Evolutionary conservation across 352 stramenopile species (phyloP), one percentile per base, ranked within the genome.

Genomic region (Phytophthora pluvialis): DNA sequence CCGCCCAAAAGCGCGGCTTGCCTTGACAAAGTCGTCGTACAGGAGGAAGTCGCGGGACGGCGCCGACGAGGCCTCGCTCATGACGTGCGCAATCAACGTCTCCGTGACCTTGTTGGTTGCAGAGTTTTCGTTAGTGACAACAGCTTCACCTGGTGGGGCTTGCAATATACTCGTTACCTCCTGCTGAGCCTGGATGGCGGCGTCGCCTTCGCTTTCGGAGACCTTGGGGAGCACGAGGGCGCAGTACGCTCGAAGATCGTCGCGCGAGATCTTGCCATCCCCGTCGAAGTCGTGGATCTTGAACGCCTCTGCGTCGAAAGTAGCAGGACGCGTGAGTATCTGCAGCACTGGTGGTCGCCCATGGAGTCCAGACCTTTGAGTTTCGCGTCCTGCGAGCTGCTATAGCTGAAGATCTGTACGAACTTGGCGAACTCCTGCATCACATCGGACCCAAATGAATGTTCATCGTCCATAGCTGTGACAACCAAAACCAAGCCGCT

Each of bases 1-100:
- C 2, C 21, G 21, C 21, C 21, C 21, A 21, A 21, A 21, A 1
- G 21, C 21, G 21, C 21, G 21, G 12, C 58, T 55, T 58, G 47
- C 81, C 71, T 88, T 90, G 59, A 83, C 64, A 58, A 90, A 88
- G 46, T 88, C 79, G 39, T 88, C 77, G 44, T 74, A 90, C n/a
- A 51, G 29, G 28, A 90, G 70, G 18, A 80, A 81, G 36, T 87
- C 75, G 40, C 64, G 45, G 6, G 57, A 55, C n/a, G 81, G 67
- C 15, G 80, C 73, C 3, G 81, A 88, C 16, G 77, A 77, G 16
- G 79, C 67, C 43, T 90, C 81, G n/a, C 73, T 72, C 61, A 90
- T 60, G 8, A 90, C 67, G 11, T 75, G 73, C 28, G 64, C 70
- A 4, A 84, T 72, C 36, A 86, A 49, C 29, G 69, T 63, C 33